These are phyloP conservation scores for Verticillium nonalfalfae DNA, from an alignment of 2,329 filamentous ascomycete genomes.

Conservation along the genomic window DNA sequence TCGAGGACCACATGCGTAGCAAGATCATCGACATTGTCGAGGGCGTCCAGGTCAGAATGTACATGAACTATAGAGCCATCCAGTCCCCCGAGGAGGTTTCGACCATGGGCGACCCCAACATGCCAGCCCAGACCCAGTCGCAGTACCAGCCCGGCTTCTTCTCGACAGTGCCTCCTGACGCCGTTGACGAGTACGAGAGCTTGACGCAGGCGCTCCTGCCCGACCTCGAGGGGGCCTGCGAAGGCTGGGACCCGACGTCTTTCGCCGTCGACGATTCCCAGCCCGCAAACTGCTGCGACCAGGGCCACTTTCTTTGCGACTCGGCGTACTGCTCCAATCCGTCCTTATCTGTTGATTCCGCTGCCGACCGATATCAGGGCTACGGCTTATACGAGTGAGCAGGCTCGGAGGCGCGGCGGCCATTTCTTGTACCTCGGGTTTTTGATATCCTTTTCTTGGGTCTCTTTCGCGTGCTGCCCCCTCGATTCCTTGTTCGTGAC, in stretches of 20 bases:
- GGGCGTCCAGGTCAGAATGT: constrained; percentile 13
- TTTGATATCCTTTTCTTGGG: no score
- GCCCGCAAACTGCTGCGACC: not conserved
- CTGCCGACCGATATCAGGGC: not conserved
- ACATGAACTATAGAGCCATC: constrained; percentile 13
- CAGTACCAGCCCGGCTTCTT: not conserved
- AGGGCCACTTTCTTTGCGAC: not conserved
- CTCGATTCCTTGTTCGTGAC: no score
- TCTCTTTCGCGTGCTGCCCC: no score
- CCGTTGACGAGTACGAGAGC: not conserved
- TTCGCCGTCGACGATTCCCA: not conserved
- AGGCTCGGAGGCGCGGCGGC: no score
- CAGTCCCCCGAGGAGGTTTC: constrained; percentile 5
- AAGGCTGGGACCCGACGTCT: not conserved
- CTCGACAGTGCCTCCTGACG: not conserved
- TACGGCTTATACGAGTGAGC: no score
- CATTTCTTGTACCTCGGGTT: no score
- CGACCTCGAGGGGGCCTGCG: no score
- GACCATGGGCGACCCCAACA: constrained; percentile 1
- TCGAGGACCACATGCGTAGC: constrained; percentile 16
- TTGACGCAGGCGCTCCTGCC: no score
- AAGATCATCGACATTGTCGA: constrained; percentile 17
- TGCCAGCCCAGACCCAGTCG: not conserved
- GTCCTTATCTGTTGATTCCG: not conserved
- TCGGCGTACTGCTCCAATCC: not conserved